phyloP scores from a whole-genome alignment of 495 filamentous ascomycete genomes.

The Aspergillus ostianus region DNA sequence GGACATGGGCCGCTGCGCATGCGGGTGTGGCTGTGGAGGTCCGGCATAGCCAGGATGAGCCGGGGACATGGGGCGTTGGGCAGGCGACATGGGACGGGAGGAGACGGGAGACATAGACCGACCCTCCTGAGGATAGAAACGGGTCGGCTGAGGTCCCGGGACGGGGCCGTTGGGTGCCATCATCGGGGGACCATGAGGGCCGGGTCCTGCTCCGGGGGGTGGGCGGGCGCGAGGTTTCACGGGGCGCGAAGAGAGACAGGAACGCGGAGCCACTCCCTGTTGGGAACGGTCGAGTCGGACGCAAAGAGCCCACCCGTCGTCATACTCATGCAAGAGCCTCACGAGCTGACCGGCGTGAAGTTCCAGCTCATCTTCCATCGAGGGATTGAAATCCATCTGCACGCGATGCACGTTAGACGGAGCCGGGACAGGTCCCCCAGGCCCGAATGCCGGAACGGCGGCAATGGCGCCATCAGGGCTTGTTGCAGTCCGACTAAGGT shows the following conservation, averaged over 20 bases:
- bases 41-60: conserved; percentile 24
- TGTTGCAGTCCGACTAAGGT: conserved; percentile 12
- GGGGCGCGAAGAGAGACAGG: conserved; percentile 87
- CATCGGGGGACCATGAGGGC: conserved; percentile 47
- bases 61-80: conserved; percentile 36
- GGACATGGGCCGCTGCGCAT: conserved; percentile 33
- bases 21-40: conserved; percentile 17
- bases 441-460: conserved; percentile 27
- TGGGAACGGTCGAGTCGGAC: conserved; percentile 83
- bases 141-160: conserved; percentile 26
- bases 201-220: conserved; percentile 48
- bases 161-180: conserved; percentile 54
- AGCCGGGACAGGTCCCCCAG: conserved; percentile 40
- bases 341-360: conserved; percentile 79
- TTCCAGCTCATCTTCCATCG: conserved; percentile 85
- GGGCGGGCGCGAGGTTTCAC: conserved; percentile 78
- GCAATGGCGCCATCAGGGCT: conserved; percentile 25
- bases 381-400: conserved; percentile 92
- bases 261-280: conserved; percentile 90
- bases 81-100: conserved; percentile 18
- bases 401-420: conserved; percentile 77
- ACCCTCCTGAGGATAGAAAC: conserved; percentile 43
- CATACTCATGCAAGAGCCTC: conserved; percentile 89
- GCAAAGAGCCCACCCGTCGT: conserved; percentile 98
- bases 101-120: conserved; percentile 20